A percentile compares a stretch with the other conserved stretches of the same genome.
Evolutionary conservation across 768 basidiomycete species (phyloP).

Genomic region (Mycena leptocephala): DNA sequence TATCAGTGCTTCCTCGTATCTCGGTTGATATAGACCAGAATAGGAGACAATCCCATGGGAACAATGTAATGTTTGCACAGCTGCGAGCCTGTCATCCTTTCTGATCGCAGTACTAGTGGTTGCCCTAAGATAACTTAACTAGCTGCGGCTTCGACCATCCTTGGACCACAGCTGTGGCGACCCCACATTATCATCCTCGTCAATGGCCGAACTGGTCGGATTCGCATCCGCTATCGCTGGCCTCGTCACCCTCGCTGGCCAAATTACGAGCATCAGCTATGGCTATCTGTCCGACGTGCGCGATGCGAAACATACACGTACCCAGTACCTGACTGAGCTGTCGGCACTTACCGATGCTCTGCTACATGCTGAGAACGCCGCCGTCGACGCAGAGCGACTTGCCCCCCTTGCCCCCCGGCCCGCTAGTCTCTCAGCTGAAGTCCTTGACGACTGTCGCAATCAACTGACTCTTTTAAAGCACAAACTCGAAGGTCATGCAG

Average conservation of each 20-base stretch:
- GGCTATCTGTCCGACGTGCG: conserved; percentile 14
- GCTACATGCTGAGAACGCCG: conserved; percentile 3
- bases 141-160: no score
- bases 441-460: conserved; percentile 8
- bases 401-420: neutral
- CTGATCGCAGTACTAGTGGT: no score
- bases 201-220: conserved; percentile 16
- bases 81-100: no score
- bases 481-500: neutral
- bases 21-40: no score
- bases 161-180: no score
- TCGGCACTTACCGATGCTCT: conserved; percentile 14
- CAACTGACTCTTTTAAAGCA: neutral
- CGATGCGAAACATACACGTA: conserved; percentile 10
- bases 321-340: conserved; percentile 9
- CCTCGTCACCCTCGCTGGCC: conserved; percentile 5
- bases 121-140: no score
- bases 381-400: neutral
- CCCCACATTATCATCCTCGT: no score
- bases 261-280: conserved; percentile 14
- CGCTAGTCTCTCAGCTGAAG: neutral
- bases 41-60: no score
- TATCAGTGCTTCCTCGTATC: no score
- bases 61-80: no score
- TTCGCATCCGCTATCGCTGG: conserved; percentile 6